Evolutionary conservation across 257 asterid species (phyloP).

Genomic region (Anisodus tanguticus): DNA sequence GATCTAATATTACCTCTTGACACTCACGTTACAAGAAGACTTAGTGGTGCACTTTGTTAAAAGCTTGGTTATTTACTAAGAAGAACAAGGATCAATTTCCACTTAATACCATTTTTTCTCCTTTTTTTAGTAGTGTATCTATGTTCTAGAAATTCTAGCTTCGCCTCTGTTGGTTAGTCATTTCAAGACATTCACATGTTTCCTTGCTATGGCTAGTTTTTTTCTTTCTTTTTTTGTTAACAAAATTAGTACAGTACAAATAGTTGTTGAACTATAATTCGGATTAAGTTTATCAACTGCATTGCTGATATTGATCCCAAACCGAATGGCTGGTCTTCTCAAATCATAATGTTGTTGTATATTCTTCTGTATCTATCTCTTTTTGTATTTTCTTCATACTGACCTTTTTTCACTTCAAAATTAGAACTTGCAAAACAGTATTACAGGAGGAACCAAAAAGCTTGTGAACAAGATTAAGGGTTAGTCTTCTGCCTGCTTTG

Average conservation of each 20-base stretch:
- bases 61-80: too few relatives aligned
- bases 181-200: neutral
- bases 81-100: too few relatives aligned
- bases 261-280: too few relatives aligned
- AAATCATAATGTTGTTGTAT: neutral
- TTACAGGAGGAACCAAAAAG: slow-evolving; percentile 85
- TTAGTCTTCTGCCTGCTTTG: slow-evolving; percentile 35
- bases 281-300: too few relatives aligned
- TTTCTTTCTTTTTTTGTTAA: too few relatives aligned
- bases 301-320: too few relatives aligned
- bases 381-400: slow-evolving; percentile 24
- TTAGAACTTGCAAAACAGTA: slow-evolving; percentile 59
- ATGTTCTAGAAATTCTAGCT: too few relatives aligned
- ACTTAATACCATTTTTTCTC: too few relatives aligned
- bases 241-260: neutral
- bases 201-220: neutral
- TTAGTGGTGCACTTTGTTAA: too few relatives aligned
- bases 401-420: slow-evolving; percentile 39
- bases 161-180: neutral
- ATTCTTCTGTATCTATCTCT: slow-evolving; percentile 4
- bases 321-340: neutral
- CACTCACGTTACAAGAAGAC: too few relatives aligned
- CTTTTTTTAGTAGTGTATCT: too few relatives aligned
- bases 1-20: too few relatives aligned
- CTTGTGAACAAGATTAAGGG: slow-evolving; percentile 83